These are phyloP conservation scores for Rhododendron molle DNA, from an alignment of 148 eudicot genomes.

Conservation along the genomic window DNA sequence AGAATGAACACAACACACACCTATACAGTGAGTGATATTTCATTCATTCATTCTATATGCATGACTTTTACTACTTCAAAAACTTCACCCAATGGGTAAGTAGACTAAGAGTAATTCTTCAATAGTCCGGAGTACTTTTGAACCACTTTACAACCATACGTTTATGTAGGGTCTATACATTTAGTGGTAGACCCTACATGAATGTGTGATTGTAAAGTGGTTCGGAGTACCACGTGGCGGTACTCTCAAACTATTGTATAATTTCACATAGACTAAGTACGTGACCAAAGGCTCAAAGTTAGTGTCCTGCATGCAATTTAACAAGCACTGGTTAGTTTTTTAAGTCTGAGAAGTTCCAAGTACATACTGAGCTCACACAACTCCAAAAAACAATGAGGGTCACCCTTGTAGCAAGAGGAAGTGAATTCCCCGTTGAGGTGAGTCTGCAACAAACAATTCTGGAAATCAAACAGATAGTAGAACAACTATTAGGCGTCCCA, in stretches of 20 bases:
- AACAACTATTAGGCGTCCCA: conserved; percentile 45
- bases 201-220: too few species aligned
- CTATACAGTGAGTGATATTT: conserved; percentile 7
- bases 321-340: not conserved
- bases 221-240: too few species aligned
- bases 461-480: conserved; percentile 59
- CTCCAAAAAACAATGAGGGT: conserved; percentile 43
- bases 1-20: conserved; percentile 35
- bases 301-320: not conserved
- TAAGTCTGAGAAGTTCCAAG: not conserved
- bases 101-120: not conserved
- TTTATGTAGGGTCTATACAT: too few species aligned
- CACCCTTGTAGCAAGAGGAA: conserved; percentile 35
- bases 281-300: not conserved
- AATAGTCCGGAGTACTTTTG: too few species aligned
- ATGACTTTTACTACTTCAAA: conserved; percentile 25
- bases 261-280: too few species aligned
- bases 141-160: too few species aligned
- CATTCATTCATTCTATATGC: conserved; percentile 34
- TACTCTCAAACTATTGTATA: too few species aligned
- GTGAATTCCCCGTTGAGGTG: conserved; percentile 49
- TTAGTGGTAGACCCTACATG: too few species aligned
- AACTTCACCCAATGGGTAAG: not conserved
- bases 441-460: conserved; percentile 51
- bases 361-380: not conserved